phyloP scores from a whole-genome alignment of 306 rosid species.

The Calophaca sinica region DNA sequence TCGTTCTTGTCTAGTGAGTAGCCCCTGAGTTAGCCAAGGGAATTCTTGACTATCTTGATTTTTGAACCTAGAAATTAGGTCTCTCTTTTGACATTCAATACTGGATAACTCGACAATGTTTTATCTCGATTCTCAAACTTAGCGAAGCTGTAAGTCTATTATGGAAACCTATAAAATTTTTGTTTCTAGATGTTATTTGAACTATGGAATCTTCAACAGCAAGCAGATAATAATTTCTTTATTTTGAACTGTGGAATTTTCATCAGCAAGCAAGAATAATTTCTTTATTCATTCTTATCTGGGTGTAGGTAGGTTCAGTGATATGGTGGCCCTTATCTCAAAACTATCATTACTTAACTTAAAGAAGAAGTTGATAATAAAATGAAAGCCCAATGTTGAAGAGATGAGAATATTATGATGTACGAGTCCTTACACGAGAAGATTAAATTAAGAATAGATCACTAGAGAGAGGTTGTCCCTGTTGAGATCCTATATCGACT shows the following conservation, averaged over 20 bases:
- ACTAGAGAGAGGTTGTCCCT: neutral
- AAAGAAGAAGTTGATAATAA: slow-evolving; percentile 23
- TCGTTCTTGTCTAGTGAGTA: neutral
- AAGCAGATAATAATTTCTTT: neutral
- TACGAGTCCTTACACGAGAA: slow-evolving; percentile 2
- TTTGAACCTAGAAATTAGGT: slow-evolving; percentile 14
- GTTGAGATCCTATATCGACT: too few relatives aligned
- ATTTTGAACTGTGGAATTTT: too few relatives aligned
- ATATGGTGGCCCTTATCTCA: slow-evolving; percentile 19
- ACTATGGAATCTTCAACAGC: neutral
- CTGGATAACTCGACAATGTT: neutral
- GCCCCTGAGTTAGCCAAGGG: slow-evolving; percentile 4
- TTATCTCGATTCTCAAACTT: neutral
- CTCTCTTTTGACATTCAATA: slow-evolving; percentile 12
- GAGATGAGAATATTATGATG: neutral
- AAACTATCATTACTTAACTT: slow-evolving; percentile 26
- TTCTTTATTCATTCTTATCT: neutral
- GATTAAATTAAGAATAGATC: neutral
- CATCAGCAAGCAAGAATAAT: neutral
- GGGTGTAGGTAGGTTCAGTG: slow-evolving; percentile 17
- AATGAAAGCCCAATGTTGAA: neutral
- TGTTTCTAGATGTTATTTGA: slow-evolving; percentile 36
- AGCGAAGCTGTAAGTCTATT: slow-evolving; percentile 12
- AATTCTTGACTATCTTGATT: neutral
- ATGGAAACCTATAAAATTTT: slow-evolving; percentile 28